Percentiles rank a stretch among this genome's conserved stretches.
phyloP scores from a whole-genome alignment of 1,284 basidiomycete species.

The Moesziomyces globuligerus region DNA sequence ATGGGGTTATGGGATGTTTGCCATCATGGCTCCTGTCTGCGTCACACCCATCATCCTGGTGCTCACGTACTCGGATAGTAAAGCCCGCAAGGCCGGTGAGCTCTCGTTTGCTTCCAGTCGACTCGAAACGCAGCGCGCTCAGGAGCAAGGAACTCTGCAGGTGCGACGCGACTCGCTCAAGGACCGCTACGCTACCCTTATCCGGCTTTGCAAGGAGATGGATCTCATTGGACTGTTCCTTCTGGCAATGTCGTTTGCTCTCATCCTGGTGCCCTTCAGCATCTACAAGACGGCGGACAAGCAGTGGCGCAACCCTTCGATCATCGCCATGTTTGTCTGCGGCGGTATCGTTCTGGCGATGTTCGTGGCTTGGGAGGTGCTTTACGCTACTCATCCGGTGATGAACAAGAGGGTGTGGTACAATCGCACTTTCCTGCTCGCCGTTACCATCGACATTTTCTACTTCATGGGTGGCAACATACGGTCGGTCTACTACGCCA shows the following conservation, averaged over 20 bases:
- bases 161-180: slow-evolving; percentile 16
- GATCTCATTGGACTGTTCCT: slow-evolving; percentile 67
- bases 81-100: slow-evolving; percentile 65
- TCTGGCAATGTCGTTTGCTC: slow-evolving; percentile 27
- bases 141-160: slow-evolving; percentile 18
- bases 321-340: slow-evolving; percentile 69
- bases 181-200: slow-evolving; percentile 20
- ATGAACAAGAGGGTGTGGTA: slow-evolving; percentile 68
- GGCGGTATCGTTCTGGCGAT: slow-evolving; percentile 67
- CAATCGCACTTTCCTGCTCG: slow-evolving; percentile 65
- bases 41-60: slow-evolving; percentile 57
- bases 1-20: slow-evolving; percentile 48
- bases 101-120: slow-evolving; percentile 29
- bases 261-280: slow-evolving; percentile 68
- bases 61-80: slow-evolving; percentile 67
- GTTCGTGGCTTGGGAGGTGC: slow-evolving; percentile 68
- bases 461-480: slow-evolving; percentile 68
- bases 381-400: slow-evolving; percentile 67
- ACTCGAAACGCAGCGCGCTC: slow-evolving; percentile 16
- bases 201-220: slow-evolving; percentile 60
- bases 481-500: slow-evolving; percentile 67
- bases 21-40: slow-evolving; percentile 41
- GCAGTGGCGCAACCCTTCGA: slow-evolving; percentile 67
- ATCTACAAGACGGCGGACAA: slow-evolving; percentile 61
- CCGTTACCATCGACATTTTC: slow-evolving; percentile 67